Conservation (phyloP, 495 filamentous ascomycete species). For the Penicillium steckii region DNA sequence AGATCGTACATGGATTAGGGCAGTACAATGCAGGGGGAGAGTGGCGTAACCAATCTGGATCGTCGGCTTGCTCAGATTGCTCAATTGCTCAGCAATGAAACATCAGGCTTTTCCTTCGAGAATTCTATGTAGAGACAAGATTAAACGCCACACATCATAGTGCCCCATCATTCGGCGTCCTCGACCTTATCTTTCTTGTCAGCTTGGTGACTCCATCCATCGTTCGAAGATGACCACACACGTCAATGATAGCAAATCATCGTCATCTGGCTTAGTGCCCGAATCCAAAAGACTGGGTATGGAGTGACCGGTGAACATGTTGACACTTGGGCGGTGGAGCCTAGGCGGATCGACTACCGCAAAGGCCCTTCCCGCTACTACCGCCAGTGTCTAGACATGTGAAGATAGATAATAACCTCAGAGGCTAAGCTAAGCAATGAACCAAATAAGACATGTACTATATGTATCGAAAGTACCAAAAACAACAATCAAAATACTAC, state of each 20-base stretch:
- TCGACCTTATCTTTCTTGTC: constrained; percentile 14
- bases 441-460: no score
- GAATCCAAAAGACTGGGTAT: neutral
- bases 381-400: constrained; percentile 1
- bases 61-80: neutral
- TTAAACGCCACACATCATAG: neutral
- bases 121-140: neutral
- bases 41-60: neutral
- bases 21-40: neutral
- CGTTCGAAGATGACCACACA: constrained; percentile 4
- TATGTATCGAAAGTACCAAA: no score
- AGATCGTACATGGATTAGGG: neutral
- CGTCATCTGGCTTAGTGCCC: constrained; percentile 7
- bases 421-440: neutral
- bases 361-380: constrained; percentile 11
- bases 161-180: constrained; percentile 6
- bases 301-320: constrained; percentile 18
- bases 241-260: constrained; percentile 8
- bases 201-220: neutral
- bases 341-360: constrained; percentile 7
- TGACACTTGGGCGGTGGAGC: constrained; percentile 12
- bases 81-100: neutral
- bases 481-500: neutral
- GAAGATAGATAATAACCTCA: constrained; percentile 9
- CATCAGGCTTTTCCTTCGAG: neutral